Conservation (phyloP, 306 rosid species). For the Dalbergia cochinchinensis region DNA sequence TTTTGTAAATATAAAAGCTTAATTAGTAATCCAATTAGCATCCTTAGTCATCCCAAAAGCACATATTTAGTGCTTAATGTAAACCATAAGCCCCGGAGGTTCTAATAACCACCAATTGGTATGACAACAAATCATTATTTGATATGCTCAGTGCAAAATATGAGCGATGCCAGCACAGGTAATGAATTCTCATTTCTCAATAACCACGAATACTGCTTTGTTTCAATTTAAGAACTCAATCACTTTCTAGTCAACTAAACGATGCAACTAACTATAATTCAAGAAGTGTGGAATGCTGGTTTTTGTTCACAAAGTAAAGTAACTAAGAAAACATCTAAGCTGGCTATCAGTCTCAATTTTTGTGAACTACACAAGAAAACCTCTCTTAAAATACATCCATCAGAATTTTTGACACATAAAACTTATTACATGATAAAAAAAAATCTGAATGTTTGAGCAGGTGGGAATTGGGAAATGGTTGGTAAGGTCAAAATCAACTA, state of each 20-base stretch:
- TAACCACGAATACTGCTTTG: conserved; percentile 27
- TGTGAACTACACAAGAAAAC: background rate
- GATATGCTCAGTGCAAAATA: background rate
- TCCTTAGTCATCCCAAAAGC: conserved; percentile 21
- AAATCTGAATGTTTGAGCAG: conserved; percentile 13
- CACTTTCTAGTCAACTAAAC: conserved; percentile 17
- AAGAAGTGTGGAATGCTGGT: background rate
- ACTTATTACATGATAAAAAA: background rate
- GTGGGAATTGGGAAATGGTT: background rate
- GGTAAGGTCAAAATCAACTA: background rate
- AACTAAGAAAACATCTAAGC: conserved; percentile 17
- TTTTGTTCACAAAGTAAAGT: background rate
- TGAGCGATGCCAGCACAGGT: background rate
- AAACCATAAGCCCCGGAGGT: conserved; percentile 15
- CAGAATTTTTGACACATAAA: conserved; percentile 12
- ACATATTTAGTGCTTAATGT: conserved; percentile 15
- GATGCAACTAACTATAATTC: conserved; percentile 16
- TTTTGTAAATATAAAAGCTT: conserved; percentile 34
- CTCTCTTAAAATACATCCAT: conserved; percentile 20
- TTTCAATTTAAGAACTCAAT: background rate
- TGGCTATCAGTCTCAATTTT: conserved; percentile 7
- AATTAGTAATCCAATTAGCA: background rate
- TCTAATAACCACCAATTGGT: conserved; percentile 13
- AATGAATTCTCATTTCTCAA: conserved; percentile 26
- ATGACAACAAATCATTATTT: conserved; percentile 18